A percentile compares a stretch with the other conserved stretches of the same genome.
Conservation (phyloP, 169 alveolate genomes). For the Plasmodium sp. region DNA sequence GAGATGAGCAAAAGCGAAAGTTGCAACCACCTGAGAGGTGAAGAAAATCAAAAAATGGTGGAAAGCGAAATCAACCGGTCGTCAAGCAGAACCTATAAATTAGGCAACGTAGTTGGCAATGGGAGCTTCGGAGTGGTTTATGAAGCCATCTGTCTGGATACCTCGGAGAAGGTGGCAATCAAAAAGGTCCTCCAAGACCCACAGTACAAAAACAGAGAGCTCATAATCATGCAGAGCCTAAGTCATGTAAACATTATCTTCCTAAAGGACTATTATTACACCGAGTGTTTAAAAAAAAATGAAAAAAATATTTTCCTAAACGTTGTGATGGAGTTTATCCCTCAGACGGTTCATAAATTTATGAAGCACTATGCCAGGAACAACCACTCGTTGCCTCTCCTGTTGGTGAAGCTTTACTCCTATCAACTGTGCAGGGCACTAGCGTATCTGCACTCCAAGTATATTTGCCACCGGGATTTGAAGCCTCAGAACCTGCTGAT, state of each 20-base stretch:
- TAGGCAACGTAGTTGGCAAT: constrained; percentile 95
- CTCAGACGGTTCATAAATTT: constrained; percentile 96
- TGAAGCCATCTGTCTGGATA: constrained; percentile 93
- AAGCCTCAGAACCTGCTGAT: constrained; percentile 99
- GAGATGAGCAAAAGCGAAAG: neutral
- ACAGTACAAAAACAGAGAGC: constrained; percentile 97
- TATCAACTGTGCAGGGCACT: constrained; percentile 96
- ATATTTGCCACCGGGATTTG: constrained; percentile 98
- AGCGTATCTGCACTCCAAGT: constrained; percentile 95
- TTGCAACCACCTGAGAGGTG: neutral
- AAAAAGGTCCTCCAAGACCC: constrained; percentile 97
- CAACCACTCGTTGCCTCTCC: constrained; percentile 91
- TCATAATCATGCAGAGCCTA: constrained; percentile 94
- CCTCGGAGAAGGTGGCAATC: constrained; percentile 97
- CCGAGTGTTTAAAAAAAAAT: constrained; percentile 79
- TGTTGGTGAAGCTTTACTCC: constrained; percentile 94
- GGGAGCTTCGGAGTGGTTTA: constrained; percentile 99
- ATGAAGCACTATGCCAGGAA: constrained; percentile 91
- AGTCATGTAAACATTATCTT: constrained; percentile 94
- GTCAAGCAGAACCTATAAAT: constrained; percentile 74
- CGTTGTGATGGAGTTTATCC: constrained; percentile 98
- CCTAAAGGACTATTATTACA: constrained; percentile 92
- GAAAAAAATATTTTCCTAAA: constrained; percentile 89
- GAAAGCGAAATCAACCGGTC: constrained; percentile 34
- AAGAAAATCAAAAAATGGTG: neutral